Conservation (phyloP, 2,329 filamentous ascomycete species). For the Colletotrichum sp. region DNA sequence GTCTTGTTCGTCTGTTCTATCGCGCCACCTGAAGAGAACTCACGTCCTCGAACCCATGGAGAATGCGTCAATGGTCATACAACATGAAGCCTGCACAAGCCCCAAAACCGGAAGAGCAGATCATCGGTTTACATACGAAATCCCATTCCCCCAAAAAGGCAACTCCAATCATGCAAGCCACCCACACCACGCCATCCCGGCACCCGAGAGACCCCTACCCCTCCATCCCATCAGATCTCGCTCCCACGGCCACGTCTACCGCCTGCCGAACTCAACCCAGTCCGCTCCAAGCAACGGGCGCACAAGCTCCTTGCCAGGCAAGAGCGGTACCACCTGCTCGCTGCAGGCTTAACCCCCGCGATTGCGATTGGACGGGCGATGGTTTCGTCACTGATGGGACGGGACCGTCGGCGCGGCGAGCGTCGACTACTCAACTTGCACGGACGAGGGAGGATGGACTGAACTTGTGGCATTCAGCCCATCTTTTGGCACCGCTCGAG, state of each 20-base stretch:
- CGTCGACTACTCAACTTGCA: neutral
- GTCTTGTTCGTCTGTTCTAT: neutral
- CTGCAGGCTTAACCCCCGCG: neutral
- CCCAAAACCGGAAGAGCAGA: neutral
- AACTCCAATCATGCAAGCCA: neutral
- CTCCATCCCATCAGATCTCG: neutral
- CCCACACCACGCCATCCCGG: neutral
- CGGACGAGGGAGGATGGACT: neutral
- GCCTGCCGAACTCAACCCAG: neutral
- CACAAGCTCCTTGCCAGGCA: neutral
- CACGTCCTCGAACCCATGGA: neutral
- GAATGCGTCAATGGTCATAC: neutral
- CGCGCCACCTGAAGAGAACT: neutral
- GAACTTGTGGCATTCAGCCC: neutral
- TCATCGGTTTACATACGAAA: neutral
- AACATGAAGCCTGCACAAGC: neutral
- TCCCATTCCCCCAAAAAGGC: neutral
- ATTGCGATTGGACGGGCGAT: constrained; percentile 1
- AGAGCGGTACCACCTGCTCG: neutral
- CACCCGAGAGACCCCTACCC: neutral
- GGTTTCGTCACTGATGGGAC: neutral
- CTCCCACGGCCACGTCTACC: neutral
- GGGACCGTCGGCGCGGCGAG: neutral
- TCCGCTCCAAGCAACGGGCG: neutral
- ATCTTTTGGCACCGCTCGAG: neutral